Conservation (phyloP, 208 protist genomes). For the Trypanosoma platydactyli region DNA sequence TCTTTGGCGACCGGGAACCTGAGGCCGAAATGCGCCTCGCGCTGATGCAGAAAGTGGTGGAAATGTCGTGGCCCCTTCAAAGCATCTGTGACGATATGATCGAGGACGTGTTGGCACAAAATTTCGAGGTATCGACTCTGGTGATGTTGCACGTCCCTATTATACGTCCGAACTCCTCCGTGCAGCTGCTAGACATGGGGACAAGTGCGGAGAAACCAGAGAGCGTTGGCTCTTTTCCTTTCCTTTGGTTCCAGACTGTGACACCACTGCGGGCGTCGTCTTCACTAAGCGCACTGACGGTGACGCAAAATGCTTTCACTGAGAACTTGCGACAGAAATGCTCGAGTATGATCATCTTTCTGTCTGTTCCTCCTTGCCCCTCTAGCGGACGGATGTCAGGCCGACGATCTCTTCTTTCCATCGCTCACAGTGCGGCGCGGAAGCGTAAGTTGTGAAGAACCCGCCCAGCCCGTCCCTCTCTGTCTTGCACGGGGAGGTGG, state of each 20-base stretch:
- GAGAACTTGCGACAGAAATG: no score
- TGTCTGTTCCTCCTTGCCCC: no score
- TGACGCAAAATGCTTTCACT: no score
- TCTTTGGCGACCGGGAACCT: slow-evolving; percentile 63
- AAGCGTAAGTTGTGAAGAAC: no score
- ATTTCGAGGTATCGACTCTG: background rate
- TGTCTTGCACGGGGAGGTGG: no score
- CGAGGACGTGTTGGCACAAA: background rate
- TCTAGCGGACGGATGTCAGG: no score
- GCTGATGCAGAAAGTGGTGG: slow-evolving; percentile 25
- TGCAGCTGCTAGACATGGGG: background rate
- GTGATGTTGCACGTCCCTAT: background rate
- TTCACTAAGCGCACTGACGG: no score
- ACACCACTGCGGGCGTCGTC: no score
- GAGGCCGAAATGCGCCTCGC: slow-evolving; percentile 31
- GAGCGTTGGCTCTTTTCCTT: background rate
- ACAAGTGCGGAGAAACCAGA: background rate
- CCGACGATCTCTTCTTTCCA: no score
- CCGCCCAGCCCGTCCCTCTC: no score
- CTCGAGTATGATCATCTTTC: no score
- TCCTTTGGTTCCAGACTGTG: slow-evolving; percentile 1
- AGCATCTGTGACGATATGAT: background rate
- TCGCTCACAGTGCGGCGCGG: no score
- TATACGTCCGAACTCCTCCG: slow-evolving; percentile 15
- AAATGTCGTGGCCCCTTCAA: background rate